These are phyloP conservation scores for Pogostemon cablin DNA, from an alignment of 257 asterid genomes.

Conservation along the genomic window DNA sequence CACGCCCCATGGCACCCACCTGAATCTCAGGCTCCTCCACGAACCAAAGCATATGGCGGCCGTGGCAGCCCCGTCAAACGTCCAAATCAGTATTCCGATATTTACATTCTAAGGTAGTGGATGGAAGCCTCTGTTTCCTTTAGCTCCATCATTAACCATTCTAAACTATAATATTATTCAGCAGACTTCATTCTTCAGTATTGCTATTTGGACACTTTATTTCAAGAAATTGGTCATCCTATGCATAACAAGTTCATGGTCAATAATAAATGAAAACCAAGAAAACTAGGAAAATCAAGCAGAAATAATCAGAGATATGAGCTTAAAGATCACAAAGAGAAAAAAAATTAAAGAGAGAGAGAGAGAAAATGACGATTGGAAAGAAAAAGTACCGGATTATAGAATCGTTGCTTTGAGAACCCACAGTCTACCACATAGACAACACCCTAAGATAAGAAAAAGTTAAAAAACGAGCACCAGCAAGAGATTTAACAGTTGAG, in stretches of 20 bases:
- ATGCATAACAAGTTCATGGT: background rate
- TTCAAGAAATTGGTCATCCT: slow-evolving; percentile 15
- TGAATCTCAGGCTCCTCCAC: too few relatives aligned
- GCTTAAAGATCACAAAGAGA: slow-evolving; percentile 6
- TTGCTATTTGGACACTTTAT: background rate
- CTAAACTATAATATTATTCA: too few relatives aligned
- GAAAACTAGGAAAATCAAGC: slow-evolving; percentile 1
- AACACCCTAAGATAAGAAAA: slow-evolving; percentile 65
- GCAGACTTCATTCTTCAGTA: too few relatives aligned
- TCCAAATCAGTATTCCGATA: too few relatives aligned
- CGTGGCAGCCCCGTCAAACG: too few relatives aligned
- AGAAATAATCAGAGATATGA: slow-evolving; percentile 1
- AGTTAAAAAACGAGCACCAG: slow-evolving; percentile 29
- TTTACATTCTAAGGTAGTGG: too few relatives aligned
- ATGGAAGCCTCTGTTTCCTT: too few relatives aligned
- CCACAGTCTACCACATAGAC: slow-evolving; percentile 95
- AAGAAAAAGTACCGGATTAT: slow-evolving; percentile 72
- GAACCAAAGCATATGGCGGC: too few relatives aligned
- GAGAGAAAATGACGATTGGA: background rate
- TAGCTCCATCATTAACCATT: too few relatives aligned
- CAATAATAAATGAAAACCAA: background rate
- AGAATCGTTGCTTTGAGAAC: slow-evolving; percentile 88
- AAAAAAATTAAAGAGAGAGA: slow-evolving; percentile 1
- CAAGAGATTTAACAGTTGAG: slow-evolving; percentile 14
- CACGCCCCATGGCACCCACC: too few relatives aligned